Conservation (phyloP, 345 rosid species). For the Gossypium herbaceum region DNA sequence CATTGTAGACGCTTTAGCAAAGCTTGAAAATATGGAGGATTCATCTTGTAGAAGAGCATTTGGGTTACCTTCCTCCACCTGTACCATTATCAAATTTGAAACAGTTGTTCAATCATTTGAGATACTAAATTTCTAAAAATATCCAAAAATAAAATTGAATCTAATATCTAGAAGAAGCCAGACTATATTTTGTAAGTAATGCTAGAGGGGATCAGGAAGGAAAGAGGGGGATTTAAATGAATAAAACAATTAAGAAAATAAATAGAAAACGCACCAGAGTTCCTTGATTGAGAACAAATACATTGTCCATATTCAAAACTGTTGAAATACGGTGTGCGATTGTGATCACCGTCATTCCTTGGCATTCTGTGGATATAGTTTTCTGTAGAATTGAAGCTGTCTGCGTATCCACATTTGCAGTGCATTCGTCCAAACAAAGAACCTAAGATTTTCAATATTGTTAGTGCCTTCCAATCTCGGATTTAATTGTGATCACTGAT, state of each 20-base stretch:
- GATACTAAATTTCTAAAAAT: background rate
- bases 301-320: conserved; percentile 61
- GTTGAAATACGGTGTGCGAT: conserved; percentile 94
- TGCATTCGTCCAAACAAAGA: conserved; percentile 93
- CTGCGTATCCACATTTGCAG: conserved; percentile 68
- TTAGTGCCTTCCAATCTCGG: conserved; percentile 8
- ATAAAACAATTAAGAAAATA: background rate
- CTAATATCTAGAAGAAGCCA: background rate
- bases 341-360: conserved; percentile 74
- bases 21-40: conserved; percentile 57
- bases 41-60: conserved; percentile 53
- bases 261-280: conserved; percentile 35
- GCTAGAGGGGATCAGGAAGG: too few species aligned
- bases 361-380: conserved; percentile 64
- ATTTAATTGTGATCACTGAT: background rate
- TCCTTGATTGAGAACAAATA: conserved; percentile 70
- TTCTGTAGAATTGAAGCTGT: conserved; percentile 70
- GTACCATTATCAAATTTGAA: background rate
- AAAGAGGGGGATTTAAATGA: background rate
- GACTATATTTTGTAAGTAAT: background rate
- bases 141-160: too few species aligned
- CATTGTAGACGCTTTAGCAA: conserved; percentile 72
- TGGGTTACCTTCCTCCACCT: conserved; percentile 82
- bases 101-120: background rate
- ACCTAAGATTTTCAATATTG: conserved; percentile 34